Evolutionary conservation across 768 basidiomycete genomes (phyloP).

Genomic region (Auricularia cornea): DNA sequence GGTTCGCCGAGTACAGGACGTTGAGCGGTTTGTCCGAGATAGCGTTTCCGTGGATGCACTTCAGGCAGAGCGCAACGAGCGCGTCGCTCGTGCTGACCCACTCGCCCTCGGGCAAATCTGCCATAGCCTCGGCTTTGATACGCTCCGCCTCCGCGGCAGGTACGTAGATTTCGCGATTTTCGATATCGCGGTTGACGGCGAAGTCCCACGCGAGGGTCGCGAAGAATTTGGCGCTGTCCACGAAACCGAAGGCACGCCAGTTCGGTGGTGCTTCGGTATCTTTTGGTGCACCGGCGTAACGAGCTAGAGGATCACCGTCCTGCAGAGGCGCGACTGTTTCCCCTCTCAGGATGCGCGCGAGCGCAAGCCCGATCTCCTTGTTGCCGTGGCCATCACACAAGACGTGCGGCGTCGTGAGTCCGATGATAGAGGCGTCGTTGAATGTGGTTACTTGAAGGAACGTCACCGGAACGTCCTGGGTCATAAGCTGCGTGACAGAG

Average conservation of each 20-base stretch:
- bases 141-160: conserved; percentile 6
- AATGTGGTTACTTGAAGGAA: conserved; percentile 6
- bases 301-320: conserved; percentile 4
- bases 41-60: conserved; percentile 4
- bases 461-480: conserved; percentile 3
- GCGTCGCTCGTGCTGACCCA: conserved; percentile 10
- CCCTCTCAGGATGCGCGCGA: conserved; percentile 5
- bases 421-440: conserved; percentile 7
- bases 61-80: conserved; percentile 6
- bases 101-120: background rate
- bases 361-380: conserved; percentile 6
- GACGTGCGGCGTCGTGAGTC: conserved; percentile 9
- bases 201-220: conserved; percentile 6
- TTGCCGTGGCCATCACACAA: conserved; percentile 10
- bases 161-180: conserved; percentile 4
- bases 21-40: conserved; percentile 5
- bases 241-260: conserved; percentile 5
- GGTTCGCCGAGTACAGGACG: conserved; percentile 7
- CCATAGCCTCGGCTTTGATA: conserved; percentile 6
- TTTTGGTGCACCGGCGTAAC: background rate
- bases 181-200: conserved; percentile 2
- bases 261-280: conserved; percentile 2
- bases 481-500: conserved; percentile 4
- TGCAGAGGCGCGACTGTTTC: conserved; percentile 5
- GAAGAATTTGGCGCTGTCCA: conserved; percentile 1